Evolutionary conservation across 2,329 filamentous ascomycete genomes (phyloP), one percentile per base, ranked within the genome.

Genomic region (Pseudogymnoascus destructans): DNA sequence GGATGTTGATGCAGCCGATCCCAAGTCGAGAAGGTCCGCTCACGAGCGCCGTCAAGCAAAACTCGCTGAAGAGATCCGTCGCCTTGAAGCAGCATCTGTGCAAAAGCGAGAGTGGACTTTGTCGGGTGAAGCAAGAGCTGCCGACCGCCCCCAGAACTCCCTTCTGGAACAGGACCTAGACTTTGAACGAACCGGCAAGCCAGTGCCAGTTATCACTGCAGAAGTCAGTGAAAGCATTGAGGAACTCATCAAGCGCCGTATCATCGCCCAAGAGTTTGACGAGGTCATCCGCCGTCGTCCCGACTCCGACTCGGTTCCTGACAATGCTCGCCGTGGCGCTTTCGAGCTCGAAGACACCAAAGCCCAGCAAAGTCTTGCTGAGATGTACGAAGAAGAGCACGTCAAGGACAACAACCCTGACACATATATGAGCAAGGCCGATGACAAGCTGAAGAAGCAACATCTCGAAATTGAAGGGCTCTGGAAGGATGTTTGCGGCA

Each of bases 381-480:
- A 96, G 66, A 78, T 95, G 56, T 98, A 97, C 74, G 93, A 97
- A 72, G 86, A 93, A 68, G 91, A 97, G 64, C 89, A 95, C 71
- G 76, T 92, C 62, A 85, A 87, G 68, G 78, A 81, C 57, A 80
- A 81, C 1, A 87, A 96, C 70, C 86, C 89, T 2, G 81, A 82
- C 63, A 85, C 81, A 33, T 95, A 89, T 68, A 80, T 93, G 61
- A 89, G 89, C 70, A 81, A 85, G 64, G 82, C 86, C 32, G 87
- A 95, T 66, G 89, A 93, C 72, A 92, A 91, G 72, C 74, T 89
- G 21, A 82, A 81, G 64, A 86, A 85, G 61, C 88, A 95, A 67
- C 89, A 96, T 72, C 79, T 81, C 60, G 90, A 95, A 69, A 86
- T 97, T 58, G 83, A 86, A 66, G 77, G 77, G 27, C 75, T 96